Percentiles rank a stretch among this genome's conserved stretches.
phyloP scores from a whole-genome alignment of 2,329 filamentous ascomycete genomes.

The Aspergillus oerlinghausenensis region DNA sequence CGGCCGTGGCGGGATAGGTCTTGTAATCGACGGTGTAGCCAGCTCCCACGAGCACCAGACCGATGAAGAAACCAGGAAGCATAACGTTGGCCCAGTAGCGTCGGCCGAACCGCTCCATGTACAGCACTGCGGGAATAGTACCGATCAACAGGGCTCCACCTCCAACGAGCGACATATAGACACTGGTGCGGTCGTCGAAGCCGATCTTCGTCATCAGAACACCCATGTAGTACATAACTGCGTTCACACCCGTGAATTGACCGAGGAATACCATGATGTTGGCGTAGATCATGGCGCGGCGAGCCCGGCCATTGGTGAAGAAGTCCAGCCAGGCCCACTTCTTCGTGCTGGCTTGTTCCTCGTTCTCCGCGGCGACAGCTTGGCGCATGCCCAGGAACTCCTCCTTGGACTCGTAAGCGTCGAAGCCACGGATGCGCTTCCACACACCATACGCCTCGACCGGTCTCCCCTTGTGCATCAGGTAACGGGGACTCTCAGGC shows the following conservation, averaged over 20 bases:
- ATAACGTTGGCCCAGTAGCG: constrained; percentile 71
- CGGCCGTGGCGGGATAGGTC: constrained; percentile 45
- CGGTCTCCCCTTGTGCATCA: constrained; percentile 62
- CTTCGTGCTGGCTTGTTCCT: constrained; percentile 49
- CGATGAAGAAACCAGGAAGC: constrained; percentile 68
- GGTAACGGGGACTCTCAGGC: constrained; percentile 63
- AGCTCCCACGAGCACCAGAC: constrained; percentile 61
- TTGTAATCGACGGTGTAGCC: constrained; percentile 55
- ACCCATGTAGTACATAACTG: constrained; percentile 69
- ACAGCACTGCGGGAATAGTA: constrained; percentile 63
- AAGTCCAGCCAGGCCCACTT: constrained; percentile 69
- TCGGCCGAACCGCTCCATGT: constrained; percentile 68
- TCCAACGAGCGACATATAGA: constrained; percentile 72
- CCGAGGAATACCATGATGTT: constrained; percentile 67
- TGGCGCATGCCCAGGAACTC: constrained; percentile 70
- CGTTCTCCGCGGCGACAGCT: constrained; percentile 55
- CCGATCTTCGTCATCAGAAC: constrained; percentile 64
- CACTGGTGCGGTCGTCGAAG: constrained; percentile 57
- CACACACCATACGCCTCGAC: constrained; percentile 64
- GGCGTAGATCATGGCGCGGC: constrained; percentile 62
- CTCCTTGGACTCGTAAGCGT: constrained; percentile 54
- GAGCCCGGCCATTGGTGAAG: constrained; percentile 64
- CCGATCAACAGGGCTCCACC: constrained; percentile 63
- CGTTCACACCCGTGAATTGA: constrained; percentile 67
- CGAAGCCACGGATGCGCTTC: constrained; percentile 65